Evolutionary conservation across 2,329 filamentous ascomycete species (phyloP).

Genomic region (Blastomyces percursus): DNA sequence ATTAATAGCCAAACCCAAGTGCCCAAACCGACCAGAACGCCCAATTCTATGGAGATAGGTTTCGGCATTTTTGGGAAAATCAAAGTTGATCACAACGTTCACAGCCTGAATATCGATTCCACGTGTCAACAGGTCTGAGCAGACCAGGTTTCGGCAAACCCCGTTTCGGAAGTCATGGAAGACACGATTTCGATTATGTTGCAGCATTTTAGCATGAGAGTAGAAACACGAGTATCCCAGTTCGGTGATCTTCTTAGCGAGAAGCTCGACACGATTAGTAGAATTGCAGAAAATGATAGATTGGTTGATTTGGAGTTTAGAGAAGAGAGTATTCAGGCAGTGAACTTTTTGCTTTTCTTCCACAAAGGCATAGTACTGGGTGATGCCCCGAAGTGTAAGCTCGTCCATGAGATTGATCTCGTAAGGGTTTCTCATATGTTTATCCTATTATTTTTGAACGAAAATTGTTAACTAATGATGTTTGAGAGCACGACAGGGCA

Average conservation of each 20-base stretch:
- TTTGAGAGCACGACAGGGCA: neutral
- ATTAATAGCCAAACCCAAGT: slow-evolving; percentile 95
- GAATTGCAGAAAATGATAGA: slow-evolving; percentile 99
- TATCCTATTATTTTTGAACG: slow-evolving; percentile 47
- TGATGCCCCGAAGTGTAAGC: slow-evolving; percentile 93
- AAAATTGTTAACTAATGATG: slow-evolving; percentile 1
- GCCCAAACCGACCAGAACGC: slow-evolving; percentile 91
- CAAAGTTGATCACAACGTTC: slow-evolving; percentile 99
- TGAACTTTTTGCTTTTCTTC: slow-evolving; percentile 99
- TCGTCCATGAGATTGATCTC: slow-evolving; percentile 99
- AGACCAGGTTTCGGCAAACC: slow-evolving; percentile 94
- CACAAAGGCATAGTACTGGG: slow-evolving; percentile 98
- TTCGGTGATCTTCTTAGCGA: slow-evolving; percentile 99
- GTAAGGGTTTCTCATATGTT: slow-evolving; percentile 92
- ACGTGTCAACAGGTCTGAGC: slow-evolving; percentile 91
- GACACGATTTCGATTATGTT: slow-evolving; percentile 87
- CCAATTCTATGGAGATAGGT: slow-evolving; percentile 98
- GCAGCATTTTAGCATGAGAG: slow-evolving; percentile 95
- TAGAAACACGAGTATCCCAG: slow-evolving; percentile 99
- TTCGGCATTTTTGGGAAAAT: slow-evolving; percentile 98
- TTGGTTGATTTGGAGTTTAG: slow-evolving; percentile 98
- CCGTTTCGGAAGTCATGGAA: slow-evolving; percentile 99
- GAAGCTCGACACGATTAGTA: slow-evolving; percentile 90
- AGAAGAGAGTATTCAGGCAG: slow-evolving; percentile 97
- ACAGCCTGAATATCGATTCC: slow-evolving; percentile 99